A percentile compares a stretch with the other conserved stretches of the same genome.
These are phyloP conservation scores for Eucalyptus grandis DNA, from an alignment of 345 rosid genomes.

Conservation along the genomic window DNA sequence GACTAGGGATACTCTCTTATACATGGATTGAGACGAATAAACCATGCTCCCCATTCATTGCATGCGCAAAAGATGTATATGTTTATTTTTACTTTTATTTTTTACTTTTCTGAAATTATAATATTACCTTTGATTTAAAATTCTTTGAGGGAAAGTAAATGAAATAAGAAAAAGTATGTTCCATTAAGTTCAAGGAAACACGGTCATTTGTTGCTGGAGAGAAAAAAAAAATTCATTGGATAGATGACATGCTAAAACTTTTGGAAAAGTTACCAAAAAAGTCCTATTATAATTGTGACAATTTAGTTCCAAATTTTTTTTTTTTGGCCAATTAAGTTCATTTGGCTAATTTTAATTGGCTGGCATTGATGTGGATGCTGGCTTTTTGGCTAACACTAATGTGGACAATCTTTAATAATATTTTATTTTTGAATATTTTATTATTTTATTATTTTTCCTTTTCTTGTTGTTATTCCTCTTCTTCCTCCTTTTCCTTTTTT, in stretches of 20 bases:
- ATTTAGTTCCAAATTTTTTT: too few relatives aligned
- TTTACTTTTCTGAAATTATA: background rate
- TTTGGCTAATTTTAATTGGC: fast-evolving
- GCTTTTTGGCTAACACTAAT: too few relatives aligned
- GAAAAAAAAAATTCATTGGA: background rate
- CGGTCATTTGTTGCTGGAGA: background rate
- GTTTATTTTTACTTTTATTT: background rate
- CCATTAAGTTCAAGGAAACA: background rate
- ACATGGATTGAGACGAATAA: background rate
- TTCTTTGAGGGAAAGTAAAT: background rate
- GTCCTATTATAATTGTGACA: too few relatives aligned
- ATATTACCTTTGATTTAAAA: background rate
- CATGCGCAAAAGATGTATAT: background rate
- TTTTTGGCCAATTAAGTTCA: fast-evolving
- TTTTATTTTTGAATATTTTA: too few relatives aligned
- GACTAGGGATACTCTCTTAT: background rate
- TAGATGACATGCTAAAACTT: background rate
- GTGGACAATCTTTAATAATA: too few relatives aligned
- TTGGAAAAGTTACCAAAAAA: background rate
- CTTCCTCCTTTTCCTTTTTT: too few relatives aligned
- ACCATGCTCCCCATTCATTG: background rate
- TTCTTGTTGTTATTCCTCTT: too few relatives aligned
- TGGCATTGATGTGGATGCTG: fast-evolving
- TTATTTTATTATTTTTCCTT: too few relatives aligned
- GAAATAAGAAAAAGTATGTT: background rate